Evolutionary conservation across 805 yeast genomes (phyloP).

Genomic region (Candida vartiovaarae): DNA sequence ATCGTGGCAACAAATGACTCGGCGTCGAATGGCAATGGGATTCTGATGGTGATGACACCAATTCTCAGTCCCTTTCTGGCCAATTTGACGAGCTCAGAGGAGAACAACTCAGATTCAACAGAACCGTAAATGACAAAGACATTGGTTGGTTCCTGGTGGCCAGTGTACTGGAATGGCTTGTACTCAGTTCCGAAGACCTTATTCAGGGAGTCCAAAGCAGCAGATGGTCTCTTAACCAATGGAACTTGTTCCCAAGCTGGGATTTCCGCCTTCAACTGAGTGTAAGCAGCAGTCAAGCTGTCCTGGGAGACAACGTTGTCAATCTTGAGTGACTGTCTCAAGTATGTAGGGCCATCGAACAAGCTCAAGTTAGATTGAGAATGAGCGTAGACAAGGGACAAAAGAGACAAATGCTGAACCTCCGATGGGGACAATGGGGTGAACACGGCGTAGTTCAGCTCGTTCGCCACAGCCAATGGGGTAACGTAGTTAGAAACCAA

Average conservation of each 20-base stretch:
- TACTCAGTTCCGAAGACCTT: conserved; percentile 44
- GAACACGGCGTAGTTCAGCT: conserved; percentile 59
- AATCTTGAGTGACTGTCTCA: conserved; percentile 37
- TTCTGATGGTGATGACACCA: conserved; percentile 66
- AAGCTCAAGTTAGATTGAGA: conserved; percentile 54
- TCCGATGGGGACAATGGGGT: conserved; percentile 59
- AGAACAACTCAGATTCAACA: conserved; percentile 49
- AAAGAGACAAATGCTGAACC: conserved; percentile 58
- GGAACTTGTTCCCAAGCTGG: conserved; percentile 22
- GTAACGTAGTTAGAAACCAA: conserved; percentile 59
- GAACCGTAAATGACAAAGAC: conserved; percentile 84
- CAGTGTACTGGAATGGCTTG: conserved; percentile 64
- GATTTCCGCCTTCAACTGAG: conserved; percentile 29
- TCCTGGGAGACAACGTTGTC: conserved; percentile 37
- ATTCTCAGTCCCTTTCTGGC: conserved; percentile 28
- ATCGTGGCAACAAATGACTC: conserved; percentile 50
- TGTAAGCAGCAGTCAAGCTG: conserved; percentile 30
- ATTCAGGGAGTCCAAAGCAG: conserved; percentile 47
- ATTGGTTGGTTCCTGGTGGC: conserved; percentile 53
- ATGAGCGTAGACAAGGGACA: conserved; percentile 57
- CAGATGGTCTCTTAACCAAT: conserved; percentile 32
- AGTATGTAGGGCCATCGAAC: conserved; percentile 71
- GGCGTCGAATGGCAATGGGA: conserved; percentile 74
- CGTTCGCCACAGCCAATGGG: conserved; percentile 55
- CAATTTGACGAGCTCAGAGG: conserved; percentile 31